Evolutionary conservation across 2,329 filamentous ascomycete species (phyloP), one percentile per base, ranked within the genome.

Genomic region (Aspergillus sojae): DNA sequence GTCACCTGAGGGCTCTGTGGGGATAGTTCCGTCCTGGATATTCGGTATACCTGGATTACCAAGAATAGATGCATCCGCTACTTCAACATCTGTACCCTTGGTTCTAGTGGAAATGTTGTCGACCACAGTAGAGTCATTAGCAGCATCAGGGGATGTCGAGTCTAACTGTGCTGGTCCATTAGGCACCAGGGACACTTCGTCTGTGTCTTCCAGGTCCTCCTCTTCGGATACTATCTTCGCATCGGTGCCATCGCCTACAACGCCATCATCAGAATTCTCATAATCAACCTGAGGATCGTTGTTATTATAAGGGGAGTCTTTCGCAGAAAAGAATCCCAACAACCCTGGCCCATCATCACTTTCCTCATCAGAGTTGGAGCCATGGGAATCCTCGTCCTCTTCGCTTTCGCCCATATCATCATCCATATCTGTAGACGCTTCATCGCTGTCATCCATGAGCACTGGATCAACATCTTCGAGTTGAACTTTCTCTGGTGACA

Each of bases 311-410:
- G 70, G 62, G n/a, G 75, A 64, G n/a, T 80, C 75, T 41, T 80
- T 79, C 21, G 77, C 76, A 19, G 80, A 79, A 65, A 84, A 83
- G 63, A 84, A 83, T 1, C 81, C 82, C 46, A 83, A 67, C 52
- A 84, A 69, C 6, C 79, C 80, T 32, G 72, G 69, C 12, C 73
- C 75, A 48, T 78, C 78, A 19, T 80, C 73, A 26, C 74, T 76
- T 28, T 82, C 83, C 5, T 75, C 76, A 32, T 76, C 74, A 28
- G 72, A 77, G 26, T 79, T 80, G 45, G 87, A 86, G 5, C 86
- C 80, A 55, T 75, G 85, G 23, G 88, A 88, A 11, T 78, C 79
- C 7, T 77, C 78, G 32, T 79, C 80, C 19, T 78, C 79, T 43
- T 78, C 77, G 61, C 75, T 80, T 34, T 84, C 82, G 52, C 80